Percentiles rank a stretch among this genome's conserved stretches.
phyloP scores from a whole-genome alignment of 305 asterid species.

The Nicotiana rustica region DNA sequence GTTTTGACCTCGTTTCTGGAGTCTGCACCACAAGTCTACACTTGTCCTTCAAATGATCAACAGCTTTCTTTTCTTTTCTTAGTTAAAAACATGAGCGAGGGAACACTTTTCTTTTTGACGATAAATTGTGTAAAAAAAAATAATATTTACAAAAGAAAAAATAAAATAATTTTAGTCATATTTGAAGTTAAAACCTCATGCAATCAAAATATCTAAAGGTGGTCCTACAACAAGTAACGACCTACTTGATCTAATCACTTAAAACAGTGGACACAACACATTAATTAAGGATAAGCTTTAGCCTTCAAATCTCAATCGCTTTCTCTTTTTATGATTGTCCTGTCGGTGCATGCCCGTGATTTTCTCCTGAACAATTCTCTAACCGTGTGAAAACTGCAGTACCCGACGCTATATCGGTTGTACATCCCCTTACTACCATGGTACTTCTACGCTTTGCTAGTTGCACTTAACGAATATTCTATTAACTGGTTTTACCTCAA shows the following conservation, averaged over 20 bases:
- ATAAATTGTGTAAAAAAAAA: too few relatives aligned
- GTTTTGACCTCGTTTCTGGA: too few relatives aligned
- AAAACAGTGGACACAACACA: not conserved
- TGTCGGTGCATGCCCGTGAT: conserved; percentile 32
- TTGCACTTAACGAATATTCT: not conserved
- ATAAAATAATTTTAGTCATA: not conserved
- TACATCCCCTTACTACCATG: not conserved
- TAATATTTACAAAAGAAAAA: not conserved
- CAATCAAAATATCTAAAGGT: not conserved
- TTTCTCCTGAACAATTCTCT: not conserved
- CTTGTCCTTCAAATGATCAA: not conserved
- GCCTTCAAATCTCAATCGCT: not conserved
- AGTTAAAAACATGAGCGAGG: too few relatives aligned
- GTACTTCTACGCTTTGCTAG: not conserved
- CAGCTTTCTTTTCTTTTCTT: too few relatives aligned
- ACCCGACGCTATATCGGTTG: not conserved
- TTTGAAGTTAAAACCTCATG: not conserved
- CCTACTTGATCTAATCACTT: not conserved
- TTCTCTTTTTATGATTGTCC: not conserved
- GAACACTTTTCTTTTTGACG: too few relatives aligned
- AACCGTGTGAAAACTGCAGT: not conserved
- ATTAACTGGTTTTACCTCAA: not conserved
- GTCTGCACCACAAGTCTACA: not conserved
- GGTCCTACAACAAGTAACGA: not conserved
- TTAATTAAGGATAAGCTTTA: not conserved